These are phyloP conservation scores for Canavalia ensiformis DNA, from an alignment of 306 rosid species.

Conservation along the genomic window DNA sequence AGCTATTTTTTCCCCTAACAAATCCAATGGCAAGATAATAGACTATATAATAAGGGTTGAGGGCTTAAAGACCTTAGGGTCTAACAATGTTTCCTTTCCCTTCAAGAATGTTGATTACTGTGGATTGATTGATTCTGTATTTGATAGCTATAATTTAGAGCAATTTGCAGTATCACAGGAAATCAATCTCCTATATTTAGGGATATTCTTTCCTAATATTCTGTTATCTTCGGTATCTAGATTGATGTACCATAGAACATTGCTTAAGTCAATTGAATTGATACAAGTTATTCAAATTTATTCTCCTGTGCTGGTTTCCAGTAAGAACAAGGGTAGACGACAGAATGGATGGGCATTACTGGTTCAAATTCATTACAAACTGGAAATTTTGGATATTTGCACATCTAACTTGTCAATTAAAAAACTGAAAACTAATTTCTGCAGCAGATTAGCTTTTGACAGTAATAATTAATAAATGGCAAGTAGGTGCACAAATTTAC, in stretches of 20 bases:
- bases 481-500: slow-evolving; percentile 55
- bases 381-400: slow-evolving; percentile 30
- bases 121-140: not conserved
- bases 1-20: not conserved
- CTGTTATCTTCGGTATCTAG: not conserved
- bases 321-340: slow-evolving; percentile 33
- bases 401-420: slow-evolving; percentile 14
- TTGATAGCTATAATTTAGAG: not conserved
- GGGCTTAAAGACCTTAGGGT: not conserved
- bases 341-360: slow-evolving; percentile 13
- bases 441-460: slow-evolving; percentile 16
- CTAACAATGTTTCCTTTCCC: slow-evolving; percentile 12
- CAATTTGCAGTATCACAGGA: not conserved
- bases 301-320: not conserved
- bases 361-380: slow-evolving; percentile 30
- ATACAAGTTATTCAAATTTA: not conserved
- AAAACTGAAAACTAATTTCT: not conserved
- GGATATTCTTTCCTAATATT: not conserved
- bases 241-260: not conserved
- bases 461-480: slow-evolving; percentile 19
- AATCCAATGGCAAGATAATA: not conserved
- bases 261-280: not conserved
- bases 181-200: not conserved
- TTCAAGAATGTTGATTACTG: not conserved
- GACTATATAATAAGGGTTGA: not conserved